Evolutionary conservation across 2,329 filamentous ascomycete genomes (phyloP).

Genomic region (Huntiella moniliformis): DNA sequence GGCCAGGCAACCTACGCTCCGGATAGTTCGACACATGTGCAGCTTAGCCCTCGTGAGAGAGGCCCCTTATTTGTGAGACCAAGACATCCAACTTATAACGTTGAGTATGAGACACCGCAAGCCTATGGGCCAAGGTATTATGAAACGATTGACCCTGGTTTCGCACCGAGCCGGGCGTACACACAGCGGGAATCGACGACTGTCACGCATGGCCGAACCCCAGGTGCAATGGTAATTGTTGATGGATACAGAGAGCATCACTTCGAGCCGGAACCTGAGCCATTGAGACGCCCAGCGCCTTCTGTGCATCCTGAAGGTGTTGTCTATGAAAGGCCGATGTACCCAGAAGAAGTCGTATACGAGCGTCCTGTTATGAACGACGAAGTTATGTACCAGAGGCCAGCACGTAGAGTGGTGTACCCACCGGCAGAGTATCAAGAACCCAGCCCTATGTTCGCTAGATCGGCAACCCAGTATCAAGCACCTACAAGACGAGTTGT

Average conservation of each 20-base stretch:
- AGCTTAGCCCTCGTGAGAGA: background rate
- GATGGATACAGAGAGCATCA: conserved; percentile 75
- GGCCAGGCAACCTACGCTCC: conserved; percentile 10
- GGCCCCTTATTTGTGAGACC: conserved; percentile 7
- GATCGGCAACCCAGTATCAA: conserved; percentile 28
- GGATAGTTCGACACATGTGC: conserved; percentile 4
- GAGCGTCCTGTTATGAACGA: conserved; percentile 31
- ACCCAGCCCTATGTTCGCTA: conserved; percentile 29
- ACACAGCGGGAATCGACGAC: background rate
- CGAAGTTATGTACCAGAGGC: conserved; percentile 28
- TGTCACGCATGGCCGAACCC: conserved; percentile 20
- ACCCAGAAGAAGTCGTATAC: conserved; percentile 35
- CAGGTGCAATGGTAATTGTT: conserved; percentile 50
- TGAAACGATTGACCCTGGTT: background rate
- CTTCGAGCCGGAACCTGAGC: conserved; percentile 27
- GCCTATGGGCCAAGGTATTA: conserved; percentile 3
- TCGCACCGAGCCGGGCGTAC: background rate
- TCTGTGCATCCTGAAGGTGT: background rate
- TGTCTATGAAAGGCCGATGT: background rate
- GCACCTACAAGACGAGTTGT: conserved; percentile 34
- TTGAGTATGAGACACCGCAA: conserved; percentile 1
- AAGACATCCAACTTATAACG: conserved; percentile 3
- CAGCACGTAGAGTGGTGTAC: conserved; percentile 15
- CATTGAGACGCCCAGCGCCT: background rate
- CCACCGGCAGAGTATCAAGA: conserved; percentile 29